Conservation (phyloP, 2,329 filamentous ascomycete species). For the Onygenales sp. region DNA sequence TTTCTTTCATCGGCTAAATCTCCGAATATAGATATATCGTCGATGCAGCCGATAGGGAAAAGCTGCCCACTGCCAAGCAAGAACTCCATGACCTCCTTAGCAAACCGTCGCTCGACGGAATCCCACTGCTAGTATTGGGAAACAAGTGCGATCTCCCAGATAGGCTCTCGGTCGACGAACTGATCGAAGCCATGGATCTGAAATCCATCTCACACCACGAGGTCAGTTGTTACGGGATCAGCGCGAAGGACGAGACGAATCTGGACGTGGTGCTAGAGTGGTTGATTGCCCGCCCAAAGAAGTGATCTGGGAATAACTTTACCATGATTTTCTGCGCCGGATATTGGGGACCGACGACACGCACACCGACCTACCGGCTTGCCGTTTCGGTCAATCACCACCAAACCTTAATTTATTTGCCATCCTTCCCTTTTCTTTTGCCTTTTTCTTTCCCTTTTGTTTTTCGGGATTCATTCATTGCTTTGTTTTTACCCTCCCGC, state of each 20-base stretch:
- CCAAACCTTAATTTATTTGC: no score
- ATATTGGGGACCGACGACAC: slow-evolving; percentile 4
- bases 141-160: slow-evolving; percentile 96
- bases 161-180: slow-evolving; percentile 83
- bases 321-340: neutral
- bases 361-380: slow-evolving; percentile 1
- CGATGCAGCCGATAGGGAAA: slow-evolving; percentile 77
- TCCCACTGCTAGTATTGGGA: slow-evolving; percentile 85
- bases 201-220: slow-evolving; percentile 84
- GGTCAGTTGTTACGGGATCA: slow-evolving; percentile 97
- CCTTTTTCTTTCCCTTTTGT: slow-evolving; percentile 3
- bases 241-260: slow-evolving; percentile 97
- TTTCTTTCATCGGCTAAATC: slow-evolving; percentile 7
- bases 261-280: slow-evolving; percentile 94
- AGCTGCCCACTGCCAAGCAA: slow-evolving; percentile 76
- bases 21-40: slow-evolving; percentile 65
- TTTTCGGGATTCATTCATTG: neutral
- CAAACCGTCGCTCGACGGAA: slow-evolving; percentile 75
- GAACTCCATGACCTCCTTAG: slow-evolving; percentile 84
- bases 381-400: slow-evolving; percentile 1
- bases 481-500: neutral
- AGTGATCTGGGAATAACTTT: slow-evolving; percentile 37
- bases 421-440: no score
- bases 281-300: slow-evolving; percentile 81
- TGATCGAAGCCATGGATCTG: slow-evolving; percentile 86